These are phyloP conservation scores for Dendrostoma leiphaemia DNA, from an alignment of 2,329 filamentous ascomycete genomes.

Conservation along the genomic window DNA sequence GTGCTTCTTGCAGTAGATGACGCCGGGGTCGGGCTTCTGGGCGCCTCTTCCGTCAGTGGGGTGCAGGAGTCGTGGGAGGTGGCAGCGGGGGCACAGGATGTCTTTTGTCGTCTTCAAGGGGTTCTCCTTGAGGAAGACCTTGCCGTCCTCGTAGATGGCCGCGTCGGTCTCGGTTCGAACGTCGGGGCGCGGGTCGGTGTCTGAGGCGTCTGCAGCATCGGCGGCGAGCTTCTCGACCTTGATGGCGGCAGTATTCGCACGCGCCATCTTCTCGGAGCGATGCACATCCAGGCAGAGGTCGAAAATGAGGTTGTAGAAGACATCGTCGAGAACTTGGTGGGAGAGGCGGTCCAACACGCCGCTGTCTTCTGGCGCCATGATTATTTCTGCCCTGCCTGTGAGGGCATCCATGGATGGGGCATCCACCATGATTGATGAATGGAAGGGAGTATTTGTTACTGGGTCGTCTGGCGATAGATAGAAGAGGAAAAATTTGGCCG, in stretches of 20 bases:
- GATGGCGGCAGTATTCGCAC: constrained; percentile 63
- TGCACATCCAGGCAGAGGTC: constrained; percentile 73
- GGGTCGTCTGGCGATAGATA: too few species aligned
- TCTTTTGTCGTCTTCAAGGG: constrained; percentile 69
- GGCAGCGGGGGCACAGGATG: constrained; percentile 72
- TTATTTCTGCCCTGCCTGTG: constrained; percentile 56
- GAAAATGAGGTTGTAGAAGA: constrained; percentile 74
- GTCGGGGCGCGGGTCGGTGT: constrained; percentile 52
- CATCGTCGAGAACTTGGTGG: constrained; percentile 68
- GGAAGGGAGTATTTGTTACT: too few species aligned
- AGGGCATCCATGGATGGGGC: constrained; percentile 37
- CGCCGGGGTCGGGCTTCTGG: constrained; percentile 61
- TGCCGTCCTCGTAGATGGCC: constrained; percentile 68
- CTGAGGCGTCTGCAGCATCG: constrained; percentile 52
- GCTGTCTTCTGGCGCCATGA: constrained; percentile 51
- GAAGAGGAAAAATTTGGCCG: not conserved
- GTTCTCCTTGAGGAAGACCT: constrained; percentile 68
- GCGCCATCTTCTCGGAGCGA: constrained; percentile 74
- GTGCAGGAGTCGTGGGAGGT: constrained; percentile 69
- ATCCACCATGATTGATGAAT: constrained; percentile 11
- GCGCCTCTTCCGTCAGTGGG: constrained; percentile 70
- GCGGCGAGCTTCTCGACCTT: constrained; percentile 61
- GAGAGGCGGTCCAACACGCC: constrained; percentile 57
- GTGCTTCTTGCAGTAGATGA: constrained; percentile 76
- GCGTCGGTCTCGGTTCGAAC: constrained; percentile 64